Evolutionary conservation across 805 yeast species (phyloP), one percentile per base, ranked within the genome.

Genomic region (Blastobotrys robertii): DNA sequence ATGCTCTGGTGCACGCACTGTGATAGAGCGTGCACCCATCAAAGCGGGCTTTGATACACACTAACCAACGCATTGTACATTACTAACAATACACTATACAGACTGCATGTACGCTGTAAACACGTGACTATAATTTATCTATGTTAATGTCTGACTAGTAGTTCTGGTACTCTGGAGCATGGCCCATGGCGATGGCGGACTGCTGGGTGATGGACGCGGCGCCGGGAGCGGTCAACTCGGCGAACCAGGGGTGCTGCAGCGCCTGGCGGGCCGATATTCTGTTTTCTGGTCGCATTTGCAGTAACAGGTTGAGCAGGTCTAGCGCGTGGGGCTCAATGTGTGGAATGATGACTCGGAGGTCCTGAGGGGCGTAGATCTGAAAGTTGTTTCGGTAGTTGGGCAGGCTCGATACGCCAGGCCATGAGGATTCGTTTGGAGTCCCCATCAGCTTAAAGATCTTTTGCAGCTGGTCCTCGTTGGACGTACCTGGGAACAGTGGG

Each of bases 401-500:
- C 54, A 84, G 74, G 46, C 77, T 79, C 10, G 94, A 80, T 35
- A 92, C 82, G n/a, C 94, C 96, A 1, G 98, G 97, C 98, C 98
- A 92, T 22, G 94, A 81, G 48, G 81, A 70, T 63, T 92, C 98
- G 57, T 81, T 85, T 34, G 98, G 98, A 2, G 98, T 92, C 15
- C 98, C 98, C 83, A 92, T 79, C 19, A 88, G 70, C 59, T 94
- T 77, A 68, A 92, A 92, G 41, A 92, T 92, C 59, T 85, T 84
- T 63, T 81, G 75, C 54, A 92, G 72, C 64, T 92, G 97, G 65
- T 92, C 98, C 44, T 92, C 97, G 63, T 90, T 94, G 34, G 95
- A 85, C 9, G 90, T 79, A 29, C 98, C 98, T 14, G 97, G 95
- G 64, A 92, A 92, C 41, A 92, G 68, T 1, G 98, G 97, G 56